Conservation (phyloP, 2,329 filamentous ascomycete species). For the Chaetomiaceae sp. region DNA sequence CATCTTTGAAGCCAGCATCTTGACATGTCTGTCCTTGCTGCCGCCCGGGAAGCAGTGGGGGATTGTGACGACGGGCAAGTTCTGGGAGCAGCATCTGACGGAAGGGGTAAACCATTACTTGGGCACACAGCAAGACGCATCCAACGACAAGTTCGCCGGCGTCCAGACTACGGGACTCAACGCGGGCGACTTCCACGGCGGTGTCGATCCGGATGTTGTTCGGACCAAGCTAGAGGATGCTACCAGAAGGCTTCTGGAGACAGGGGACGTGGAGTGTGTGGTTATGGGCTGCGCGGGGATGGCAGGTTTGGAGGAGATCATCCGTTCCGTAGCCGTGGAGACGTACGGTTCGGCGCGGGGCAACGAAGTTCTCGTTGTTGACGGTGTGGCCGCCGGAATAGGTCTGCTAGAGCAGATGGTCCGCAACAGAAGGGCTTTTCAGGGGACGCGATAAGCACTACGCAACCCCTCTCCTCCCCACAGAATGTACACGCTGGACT, state of each 20-base stretch:
- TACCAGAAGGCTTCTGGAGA: slow-evolving; percentile 56
- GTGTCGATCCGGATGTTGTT: slow-evolving; percentile 58
- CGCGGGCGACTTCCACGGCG: slow-evolving; percentile 71
- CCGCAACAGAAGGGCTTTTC: slow-evolving; percentile 37
- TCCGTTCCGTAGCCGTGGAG: slow-evolving; percentile 61
- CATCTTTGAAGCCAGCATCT: slow-evolving; percentile 81
- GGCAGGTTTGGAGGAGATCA: slow-evolving; percentile 74
- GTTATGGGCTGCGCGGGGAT: slow-evolving; percentile 89
- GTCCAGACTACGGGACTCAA: slow-evolving; percentile 77
- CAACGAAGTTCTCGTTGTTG: slow-evolving; percentile 60
- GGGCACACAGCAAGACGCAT: slow-evolving; percentile 36
- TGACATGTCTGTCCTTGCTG: slow-evolving; percentile 53
- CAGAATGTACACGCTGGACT: not conserved
- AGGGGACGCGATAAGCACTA: slow-evolving; percentile 6
- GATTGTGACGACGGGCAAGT: slow-evolving; percentile 80
- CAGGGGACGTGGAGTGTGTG: slow-evolving; percentile 56
- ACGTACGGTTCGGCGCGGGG: slow-evolving; percentile 55
- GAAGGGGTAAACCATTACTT: slow-evolving; percentile 60
- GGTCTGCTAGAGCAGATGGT: slow-evolving; percentile 53
- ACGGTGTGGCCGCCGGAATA: slow-evolving; percentile 69
- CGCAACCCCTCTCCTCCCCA: too few relatives aligned
- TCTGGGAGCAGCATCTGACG: slow-evolving; percentile 70
- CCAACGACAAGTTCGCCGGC: slow-evolving; percentile 59
- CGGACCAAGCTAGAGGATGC: slow-evolving; percentile 60
- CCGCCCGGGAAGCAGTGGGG: slow-evolving; percentile 54